phyloP scores from a whole-genome alignment of 2,329 filamentous ascomycete genomes.

The Ophiostoma perfectum region DNA sequence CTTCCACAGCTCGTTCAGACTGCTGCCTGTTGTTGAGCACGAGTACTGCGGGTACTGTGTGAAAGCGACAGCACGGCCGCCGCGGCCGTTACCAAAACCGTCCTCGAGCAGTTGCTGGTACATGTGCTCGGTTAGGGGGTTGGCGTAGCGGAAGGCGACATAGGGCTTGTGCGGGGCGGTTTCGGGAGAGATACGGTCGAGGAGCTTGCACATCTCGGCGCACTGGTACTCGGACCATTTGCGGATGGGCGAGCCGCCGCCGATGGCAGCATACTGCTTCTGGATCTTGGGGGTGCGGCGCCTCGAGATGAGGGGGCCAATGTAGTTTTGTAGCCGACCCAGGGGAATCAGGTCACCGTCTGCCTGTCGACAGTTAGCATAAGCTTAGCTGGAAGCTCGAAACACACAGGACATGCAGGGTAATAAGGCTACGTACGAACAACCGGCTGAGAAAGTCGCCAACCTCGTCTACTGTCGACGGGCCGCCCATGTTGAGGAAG shows the following conservation, averaged over 20 bases:
- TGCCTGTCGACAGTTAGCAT: conserved; percentile 48
- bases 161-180: conserved; percentile 97
- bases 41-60: conserved; percentile 99
- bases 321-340: conserved; percentile 80
- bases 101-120: conserved; percentile 77
- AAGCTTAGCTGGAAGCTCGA: too few species aligned
- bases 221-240: conserved; percentile 97
- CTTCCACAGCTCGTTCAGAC: conserved; percentile 95
- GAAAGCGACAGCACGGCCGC: conserved; percentile 92
- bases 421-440: conserved; percentile 60
- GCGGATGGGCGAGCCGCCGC: conserved; percentile 93
- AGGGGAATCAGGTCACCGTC: conserved; percentile 95
- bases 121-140: conserved; percentile 90
- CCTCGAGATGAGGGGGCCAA: conserved; percentile 80
- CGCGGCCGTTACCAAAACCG: conserved; percentile 82
- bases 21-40: conserved; percentile 94
- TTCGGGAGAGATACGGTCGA: conserved; percentile 84
- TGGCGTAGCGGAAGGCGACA: conserved; percentile 91
- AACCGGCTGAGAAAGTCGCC: conserved; percentile 82
- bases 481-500: conserved; percentile 98
- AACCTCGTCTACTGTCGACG: conserved; percentile 81
- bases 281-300: conserved; percentile 93
- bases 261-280: conserved; percentile 91
- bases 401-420: not conserved
- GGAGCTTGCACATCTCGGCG: conserved; percentile 91